Base-by-base conservation (phyloP, 495 filamentous ascomycete genomes). In the Xeromyces bisporus region DNA sequence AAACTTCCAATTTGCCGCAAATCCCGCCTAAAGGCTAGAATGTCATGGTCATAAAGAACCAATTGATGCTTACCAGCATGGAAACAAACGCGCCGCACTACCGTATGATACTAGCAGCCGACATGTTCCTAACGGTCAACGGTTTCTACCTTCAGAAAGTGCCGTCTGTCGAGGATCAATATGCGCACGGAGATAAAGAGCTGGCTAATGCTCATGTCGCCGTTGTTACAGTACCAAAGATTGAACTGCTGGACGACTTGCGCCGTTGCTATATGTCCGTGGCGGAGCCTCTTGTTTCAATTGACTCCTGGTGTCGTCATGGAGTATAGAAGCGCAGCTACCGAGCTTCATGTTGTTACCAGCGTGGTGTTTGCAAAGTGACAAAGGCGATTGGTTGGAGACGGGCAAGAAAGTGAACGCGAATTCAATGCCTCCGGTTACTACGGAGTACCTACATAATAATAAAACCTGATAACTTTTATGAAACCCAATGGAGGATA, bases 41-140 rank as follows among this genome's bases (percentile, higher is more conserved):
- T n/a, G n/a, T n/a, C n/a, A n/a, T n/a, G n/a, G n/a, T n/a, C n/a
- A 53, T 53, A 17, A 46, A 47, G 18, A 53, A 56, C 36, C 51
- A n/a, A n/a, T n/a, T n/a, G n/a, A 56, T 28, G 37, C 48, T 15
- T 55, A 45, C 31, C 33, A 41, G 16, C 46, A 54, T 33, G 50
- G 52, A 18, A 56, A 58, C 35, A 56, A 56, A 34, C 37, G 51
- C 20, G 47, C 51, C 12, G 47, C 47, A 13, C 32, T 54, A n/a
- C n/a, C n/a, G n/a, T n/a, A n/a, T n/a, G n/a, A n/a, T n/a, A 31
- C 10, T 50, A 18, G 50, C 53, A 7, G 53, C 47, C 10, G 40
- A 51, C 20, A 42, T 55, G 39, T 55, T 58, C 29, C 39, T 58
- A n/a, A 43, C 40, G 18, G 43, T 53, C 31, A 58, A 58, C 30